A percentile compares a stretch with the other conserved stretches of the same genome.
These are phyloP conservation scores for Wallacemonas sp. DNA, from an alignment of 208 protist species.

Conservation along the genomic window DNA sequence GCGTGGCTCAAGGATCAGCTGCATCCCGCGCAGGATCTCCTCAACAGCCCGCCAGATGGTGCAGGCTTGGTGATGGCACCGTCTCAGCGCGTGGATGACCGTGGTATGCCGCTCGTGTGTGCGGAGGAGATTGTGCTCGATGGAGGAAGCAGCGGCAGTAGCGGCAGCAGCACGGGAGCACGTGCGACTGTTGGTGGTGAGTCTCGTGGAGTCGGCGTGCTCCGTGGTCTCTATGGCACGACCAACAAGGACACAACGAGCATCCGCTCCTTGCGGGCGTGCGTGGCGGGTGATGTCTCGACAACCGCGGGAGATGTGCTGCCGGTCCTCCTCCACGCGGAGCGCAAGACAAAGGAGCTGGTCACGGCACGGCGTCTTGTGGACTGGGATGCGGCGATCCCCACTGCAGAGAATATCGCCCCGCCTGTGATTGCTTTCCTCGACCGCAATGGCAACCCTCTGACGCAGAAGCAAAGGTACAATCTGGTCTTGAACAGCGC, in stretches of 20 bases:
- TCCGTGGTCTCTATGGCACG: constrained; percentile 50
- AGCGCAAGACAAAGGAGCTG: constrained; percentile 39
- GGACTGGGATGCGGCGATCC: constrained; percentile 62
- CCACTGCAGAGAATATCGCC: constrained; percentile 40
- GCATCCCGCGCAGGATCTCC: constrained; percentile 1
- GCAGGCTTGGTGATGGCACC: background rate
- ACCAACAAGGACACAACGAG: constrained; percentile 37
- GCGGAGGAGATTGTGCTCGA: constrained; percentile 1
- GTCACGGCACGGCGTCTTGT: constrained; percentile 37
- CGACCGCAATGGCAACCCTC: constrained; percentile 28
- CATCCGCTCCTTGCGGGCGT: constrained; percentile 13
- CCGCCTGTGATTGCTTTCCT: constrained; percentile 64
- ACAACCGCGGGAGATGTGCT: constrained; percentile 35
- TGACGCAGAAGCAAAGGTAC: constrained; percentile 1
- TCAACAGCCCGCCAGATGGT: background rate
- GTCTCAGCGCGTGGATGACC: background rate
- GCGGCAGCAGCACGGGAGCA: background rate
- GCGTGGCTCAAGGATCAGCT: constrained; percentile 4
- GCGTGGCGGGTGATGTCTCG: background rate
- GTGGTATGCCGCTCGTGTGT: constrained; percentile 1
- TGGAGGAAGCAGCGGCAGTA: constrained; percentile 17
- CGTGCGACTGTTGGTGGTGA: background rate
- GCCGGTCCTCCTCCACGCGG: constrained; percentile 36
- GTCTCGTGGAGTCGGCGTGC: constrained; percentile 20
- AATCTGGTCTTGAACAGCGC: constrained; percentile 2